Percentiles rank a stretch among this genome's conserved stretches.
phyloP scores from a whole-genome alignment of 2,329 filamentous ascomycete species.

The Monosporascus sp. region DNA sequence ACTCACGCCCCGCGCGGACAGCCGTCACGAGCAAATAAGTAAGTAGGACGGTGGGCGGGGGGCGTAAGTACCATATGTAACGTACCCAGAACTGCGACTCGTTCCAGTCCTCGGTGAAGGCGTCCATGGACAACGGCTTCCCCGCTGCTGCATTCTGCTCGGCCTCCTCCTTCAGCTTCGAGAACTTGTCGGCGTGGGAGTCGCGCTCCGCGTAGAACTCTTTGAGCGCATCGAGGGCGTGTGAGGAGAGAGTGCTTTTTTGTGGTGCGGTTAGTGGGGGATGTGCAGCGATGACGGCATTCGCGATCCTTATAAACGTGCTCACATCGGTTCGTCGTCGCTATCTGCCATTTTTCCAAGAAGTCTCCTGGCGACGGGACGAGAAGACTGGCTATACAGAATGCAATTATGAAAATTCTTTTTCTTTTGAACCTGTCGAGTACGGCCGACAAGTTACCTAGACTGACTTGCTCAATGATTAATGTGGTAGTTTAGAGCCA shows the following conservation, averaged over 20 bases:
- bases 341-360: conserved; percentile 24
- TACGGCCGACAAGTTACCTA: too few species aligned
- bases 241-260: conserved; percentile 56
- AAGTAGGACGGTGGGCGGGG: neutral
- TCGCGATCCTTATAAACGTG: neutral
- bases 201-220: conserved; percentile 72
- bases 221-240: conserved; percentile 63
- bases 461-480: too few species aligned
- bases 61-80: neutral
- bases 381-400: too few species aligned
- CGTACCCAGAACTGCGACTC: conserved; percentile 77
- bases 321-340: conserved; percentile 48
- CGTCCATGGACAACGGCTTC: conserved; percentile 54
- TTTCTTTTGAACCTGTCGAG: too few species aligned
- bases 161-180: conserved; percentile 58
- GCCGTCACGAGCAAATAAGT: neutral
- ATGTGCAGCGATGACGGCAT: neutral
- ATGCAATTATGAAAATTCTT: too few species aligned
- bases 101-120: conserved; percentile 78
- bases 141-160: conserved; percentile 36
- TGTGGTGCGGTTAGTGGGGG: too few species aligned
- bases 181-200: conserved; percentile 59
- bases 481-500: too few species aligned
- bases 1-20: neutral
- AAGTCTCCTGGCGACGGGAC: too few species aligned